These are phyloP conservation scores for Microbotryomycetes sp. DNA, from an alignment of 1,284 basidiomycete species.

Conservation along the genomic window DNA sequence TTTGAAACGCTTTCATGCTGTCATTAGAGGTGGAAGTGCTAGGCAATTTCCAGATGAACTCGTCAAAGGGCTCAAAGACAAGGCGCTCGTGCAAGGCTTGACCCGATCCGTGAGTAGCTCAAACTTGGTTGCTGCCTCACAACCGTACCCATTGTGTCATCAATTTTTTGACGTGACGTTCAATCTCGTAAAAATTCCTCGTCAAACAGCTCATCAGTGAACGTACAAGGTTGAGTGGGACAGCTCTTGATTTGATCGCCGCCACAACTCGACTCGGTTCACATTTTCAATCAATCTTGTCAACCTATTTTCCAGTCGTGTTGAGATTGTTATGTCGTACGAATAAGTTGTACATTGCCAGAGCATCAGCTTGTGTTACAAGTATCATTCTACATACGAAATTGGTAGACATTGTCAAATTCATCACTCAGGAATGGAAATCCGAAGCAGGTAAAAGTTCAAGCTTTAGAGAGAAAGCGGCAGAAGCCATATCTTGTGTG, in stretches of 20 bases:
- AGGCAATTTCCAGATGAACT: constrained; percentile 54
- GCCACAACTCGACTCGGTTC: constrained; percentile 55
- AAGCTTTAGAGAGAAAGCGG: constrained; percentile 56
- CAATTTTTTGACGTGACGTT: background rate
- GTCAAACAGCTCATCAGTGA: constrained; percentile 54
- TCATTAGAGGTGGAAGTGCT: constrained; percentile 54
- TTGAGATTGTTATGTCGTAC: constrained; percentile 64
- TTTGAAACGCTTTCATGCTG: constrained; percentile 51
- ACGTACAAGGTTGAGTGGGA: constrained; percentile 65
- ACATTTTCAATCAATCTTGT: constrained; percentile 62
- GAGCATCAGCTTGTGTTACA: constrained; percentile 57
- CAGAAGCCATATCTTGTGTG: constrained; percentile 51
- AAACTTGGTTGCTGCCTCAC: background rate
- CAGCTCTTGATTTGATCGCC: constrained; percentile 60
- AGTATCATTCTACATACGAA: constrained; percentile 62
- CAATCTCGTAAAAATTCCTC: background rate
- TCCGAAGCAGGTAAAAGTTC: constrained; percentile 56
- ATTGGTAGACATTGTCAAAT: constrained; percentile 59
- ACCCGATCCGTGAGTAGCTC: constrained; percentile 52
- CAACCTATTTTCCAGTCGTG: constrained; percentile 61
- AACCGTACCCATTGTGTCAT: background rate
- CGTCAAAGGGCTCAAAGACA: constrained; percentile 49
- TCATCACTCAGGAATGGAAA: constrained; percentile 53
- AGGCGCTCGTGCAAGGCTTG: constrained; percentile 54
- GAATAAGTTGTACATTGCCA: constrained; percentile 68